Conservation (phyloP, 2,329 filamentous ascomycete genomes). For the Zasmidium cellare region DNA sequence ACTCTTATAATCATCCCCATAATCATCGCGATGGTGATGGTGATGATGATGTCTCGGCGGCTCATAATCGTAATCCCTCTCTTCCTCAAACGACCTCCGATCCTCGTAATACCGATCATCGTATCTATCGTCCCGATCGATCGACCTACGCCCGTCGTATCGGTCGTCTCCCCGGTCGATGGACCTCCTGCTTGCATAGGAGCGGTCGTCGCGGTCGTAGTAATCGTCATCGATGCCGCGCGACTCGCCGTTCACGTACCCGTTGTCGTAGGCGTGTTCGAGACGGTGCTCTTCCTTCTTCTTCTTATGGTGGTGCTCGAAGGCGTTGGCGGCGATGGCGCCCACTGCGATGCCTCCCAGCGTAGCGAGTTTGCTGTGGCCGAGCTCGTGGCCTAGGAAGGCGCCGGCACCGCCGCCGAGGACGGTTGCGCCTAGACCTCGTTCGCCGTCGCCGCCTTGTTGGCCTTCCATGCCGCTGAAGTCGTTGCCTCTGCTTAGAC, state of each 20-base stretch:
- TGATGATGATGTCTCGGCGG: slow-evolving; percentile 9
- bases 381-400: slow-evolving; percentile 8
- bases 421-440: slow-evolving; percentile 5
- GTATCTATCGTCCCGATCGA: no score
- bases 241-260: not conserved
- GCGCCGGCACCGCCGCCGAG: slow-evolving; percentile 8
- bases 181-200: not conserved
- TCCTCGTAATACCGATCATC: slow-evolving; percentile 1
- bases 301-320: slow-evolving; percentile 10
- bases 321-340: slow-evolving; percentile 6
- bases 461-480: not conserved
- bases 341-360: slow-evolving; percentile 1
- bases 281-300: slow-evolving; percentile 7
- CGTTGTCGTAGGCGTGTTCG: slow-evolving; percentile 3
- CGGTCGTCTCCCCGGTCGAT: not conserved
- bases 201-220: not conserved
- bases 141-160: not conserved
- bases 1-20: slow-evolving; percentile 6
- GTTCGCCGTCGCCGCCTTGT: slow-evolving; percentile 4
- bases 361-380: slow-evolving; percentile 6
- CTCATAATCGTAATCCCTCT: slow-evolving; percentile 5
- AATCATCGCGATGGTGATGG: slow-evolving; percentile 2
- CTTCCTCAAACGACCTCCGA: not conserved
- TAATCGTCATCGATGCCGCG: not conserved
- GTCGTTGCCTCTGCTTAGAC: not conserved